Evolutionary conservation across 257 asterid genomes (phyloP).

Genomic region (Gardenia jasminoides): DNA sequence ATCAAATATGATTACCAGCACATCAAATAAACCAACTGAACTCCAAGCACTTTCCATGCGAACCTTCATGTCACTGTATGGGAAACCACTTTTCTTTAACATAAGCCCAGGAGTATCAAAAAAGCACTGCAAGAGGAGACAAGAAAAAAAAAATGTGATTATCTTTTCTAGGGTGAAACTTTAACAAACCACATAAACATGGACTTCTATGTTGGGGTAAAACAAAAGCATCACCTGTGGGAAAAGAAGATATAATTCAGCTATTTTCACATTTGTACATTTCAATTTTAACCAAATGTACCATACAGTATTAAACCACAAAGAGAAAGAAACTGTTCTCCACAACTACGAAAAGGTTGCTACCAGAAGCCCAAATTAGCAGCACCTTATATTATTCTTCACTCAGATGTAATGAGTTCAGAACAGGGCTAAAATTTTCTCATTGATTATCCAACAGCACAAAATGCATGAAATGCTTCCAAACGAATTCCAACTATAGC

Average conservation of each 20-base stretch:
- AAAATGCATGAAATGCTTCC: not conserved
- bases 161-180: constrained; percentile 2
- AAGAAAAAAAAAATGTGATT: constrained; percentile 29
- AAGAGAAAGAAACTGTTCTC: not conserved
- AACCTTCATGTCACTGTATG: constrained; percentile 68
- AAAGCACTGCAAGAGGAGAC: constrained; percentile 61
- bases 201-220: not conserved
- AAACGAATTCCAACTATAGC: not conserved
- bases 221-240: not conserved
- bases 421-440: not conserved
- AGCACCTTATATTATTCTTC: not conserved
- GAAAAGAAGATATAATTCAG: not conserved
- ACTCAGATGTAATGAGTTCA: not conserved
- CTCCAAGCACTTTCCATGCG: constrained; percentile 94
- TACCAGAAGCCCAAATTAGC: not conserved
- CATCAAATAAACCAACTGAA: constrained; percentile 70
- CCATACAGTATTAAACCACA: not conserved
- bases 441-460: not conserved
- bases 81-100: constrained; percentile 91
- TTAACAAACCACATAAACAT: not conserved
- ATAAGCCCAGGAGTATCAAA: constrained; percentile 97
- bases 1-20: constrained; percentile 86
- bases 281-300: not conserved
- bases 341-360: not conserved
- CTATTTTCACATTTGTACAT: not conserved